phyloP scores from a whole-genome alignment of 805 yeast species.

The Yarrowia sp. region DNA sequence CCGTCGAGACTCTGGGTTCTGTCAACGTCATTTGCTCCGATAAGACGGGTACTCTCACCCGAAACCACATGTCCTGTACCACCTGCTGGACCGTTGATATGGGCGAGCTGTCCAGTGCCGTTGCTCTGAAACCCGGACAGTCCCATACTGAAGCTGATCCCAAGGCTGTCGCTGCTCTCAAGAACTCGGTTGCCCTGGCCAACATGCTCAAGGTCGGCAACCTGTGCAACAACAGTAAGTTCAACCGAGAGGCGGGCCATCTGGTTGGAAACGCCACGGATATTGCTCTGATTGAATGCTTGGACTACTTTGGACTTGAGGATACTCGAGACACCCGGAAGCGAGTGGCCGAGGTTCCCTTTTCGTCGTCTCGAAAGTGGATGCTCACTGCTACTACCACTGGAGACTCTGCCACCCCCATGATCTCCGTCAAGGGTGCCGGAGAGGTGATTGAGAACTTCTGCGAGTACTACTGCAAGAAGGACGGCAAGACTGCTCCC shows the following conservation, averaged over 20 bases:
- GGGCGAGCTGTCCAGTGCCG: conserved; percentile 28
- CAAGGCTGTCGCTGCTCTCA: conserved; percentile 6
- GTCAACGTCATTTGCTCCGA: conserved; percentile 92
- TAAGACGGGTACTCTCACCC: conserved; percentile 86
- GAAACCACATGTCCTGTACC: conserved; percentile 86
- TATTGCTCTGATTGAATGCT: conserved; percentile 77
- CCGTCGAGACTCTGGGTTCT: conserved; percentile 92
- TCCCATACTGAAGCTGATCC: neutral
- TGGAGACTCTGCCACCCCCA: conserved; percentile 55
- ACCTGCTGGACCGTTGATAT: conserved; percentile 72
- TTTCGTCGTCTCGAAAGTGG: conserved; percentile 77
- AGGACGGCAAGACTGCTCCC: conserved; percentile 57
- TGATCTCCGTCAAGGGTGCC: conserved; percentile 82
- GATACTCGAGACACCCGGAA: conserved; percentile 60
- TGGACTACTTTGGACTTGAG: conserved; percentile 64
- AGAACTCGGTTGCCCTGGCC: neutral
- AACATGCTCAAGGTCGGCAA: conserved; percentile 33
- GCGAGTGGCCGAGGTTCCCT: conserved; percentile 73
- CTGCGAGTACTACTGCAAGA: conserved; percentile 58
- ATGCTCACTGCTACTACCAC: conserved; percentile 76
- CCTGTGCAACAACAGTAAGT: conserved; percentile 39
- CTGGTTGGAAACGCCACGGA: conserved; percentile 95
- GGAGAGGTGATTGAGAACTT: conserved; percentile 64
- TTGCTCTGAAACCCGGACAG: conserved; percentile 3
- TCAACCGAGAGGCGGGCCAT: conserved; percentile 55